Evolutionary conservation across 2,329 filamentous ascomycete species (phyloP).

Genomic region (Elsinoe perseae): DNA sequence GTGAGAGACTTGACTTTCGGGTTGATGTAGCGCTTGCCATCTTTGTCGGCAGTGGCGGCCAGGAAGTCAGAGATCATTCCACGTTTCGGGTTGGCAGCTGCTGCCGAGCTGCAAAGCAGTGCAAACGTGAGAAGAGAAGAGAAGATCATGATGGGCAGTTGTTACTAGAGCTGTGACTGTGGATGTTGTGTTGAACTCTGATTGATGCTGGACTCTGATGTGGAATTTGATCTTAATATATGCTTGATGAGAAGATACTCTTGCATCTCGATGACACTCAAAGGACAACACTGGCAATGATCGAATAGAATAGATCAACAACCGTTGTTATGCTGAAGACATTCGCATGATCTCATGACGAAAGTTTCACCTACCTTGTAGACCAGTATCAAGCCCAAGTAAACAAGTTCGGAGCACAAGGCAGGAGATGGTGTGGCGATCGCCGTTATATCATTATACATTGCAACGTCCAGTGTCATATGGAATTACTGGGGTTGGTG

Average conservation of each 20-base stretch:
- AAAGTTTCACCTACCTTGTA: background rate
- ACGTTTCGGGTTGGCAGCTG: slow-evolving; percentile 2
- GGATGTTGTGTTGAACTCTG: background rate
- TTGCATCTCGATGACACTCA: background rate
- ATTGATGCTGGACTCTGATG: background rate
- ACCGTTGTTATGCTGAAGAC: background rate
- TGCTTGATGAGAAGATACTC: background rate
- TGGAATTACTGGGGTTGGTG: background rate
- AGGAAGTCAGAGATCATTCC: slow-evolving; percentile 9
- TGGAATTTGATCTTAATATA: background rate
- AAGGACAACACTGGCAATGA: background rate
- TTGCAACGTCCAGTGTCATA: background rate
- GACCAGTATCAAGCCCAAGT: background rate
- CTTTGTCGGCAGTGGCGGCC: background rate
- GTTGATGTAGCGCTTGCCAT: background rate
- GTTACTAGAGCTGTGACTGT: background rate
- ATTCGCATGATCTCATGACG: background rate
- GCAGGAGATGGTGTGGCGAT: background rate
- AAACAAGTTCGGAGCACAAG: background rate
- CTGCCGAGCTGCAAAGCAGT: background rate
- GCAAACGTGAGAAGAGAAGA: background rate
- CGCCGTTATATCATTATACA: background rate
- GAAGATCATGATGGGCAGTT: background rate
- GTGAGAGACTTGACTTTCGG: background rate
- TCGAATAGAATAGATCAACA: background rate